Evolutionary conservation across 2,329 filamentous ascomycete genomes (phyloP), one percentile per base, ranked within the genome.

Genomic region (Ceratocystis papillata): DNA sequence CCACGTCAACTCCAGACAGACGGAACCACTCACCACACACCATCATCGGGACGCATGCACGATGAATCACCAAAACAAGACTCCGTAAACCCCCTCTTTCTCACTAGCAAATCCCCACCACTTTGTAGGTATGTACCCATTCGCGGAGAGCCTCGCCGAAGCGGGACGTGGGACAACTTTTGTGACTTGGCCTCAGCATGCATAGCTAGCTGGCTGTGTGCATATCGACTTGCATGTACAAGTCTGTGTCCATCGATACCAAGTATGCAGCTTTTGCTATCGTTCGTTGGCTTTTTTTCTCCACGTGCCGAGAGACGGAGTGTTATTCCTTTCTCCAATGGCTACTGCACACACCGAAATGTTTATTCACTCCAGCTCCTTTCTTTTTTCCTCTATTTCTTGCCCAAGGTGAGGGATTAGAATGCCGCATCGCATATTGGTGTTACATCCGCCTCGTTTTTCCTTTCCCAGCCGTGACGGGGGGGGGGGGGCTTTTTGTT

Each of bases 381-480:
- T 48, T 48, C 20, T 48, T 48, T 48, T 20, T 20, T 2, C 46
- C 8, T 48, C n/a, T n/a, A 10, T 55, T 4, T 28, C 25, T 30
- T 33, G 25, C 6, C 53, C 22, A 57, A 57, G 53, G 25, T 28
- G 28, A 30, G 53, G 53, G 12, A 30, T 57, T 33, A 57, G 53
- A 28, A 53, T 20, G 22, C 22, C n/a, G 10, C 25, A 5, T 25
- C n/a, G 10, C 25, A 5, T 22, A n/a, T 15, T 57, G 53, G 53
- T n/a, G 53, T 57, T 57, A 57, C 53, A 57, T 57, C 53, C 53
- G 53, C 53, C 53, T 57, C 53, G 28, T 57, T 57, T 57, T 57
- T 57, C 53, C n/a, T 30, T 57, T 5, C 15, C 53, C 20, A n/a
- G 20, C 22, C 53, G 20, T 33, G 22, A 15, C 37, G 3, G 37